Base-by-base conservation (phyloP, 2,329 filamentous ascomycete genomes). In the Fusarium mangiferae region DNA sequence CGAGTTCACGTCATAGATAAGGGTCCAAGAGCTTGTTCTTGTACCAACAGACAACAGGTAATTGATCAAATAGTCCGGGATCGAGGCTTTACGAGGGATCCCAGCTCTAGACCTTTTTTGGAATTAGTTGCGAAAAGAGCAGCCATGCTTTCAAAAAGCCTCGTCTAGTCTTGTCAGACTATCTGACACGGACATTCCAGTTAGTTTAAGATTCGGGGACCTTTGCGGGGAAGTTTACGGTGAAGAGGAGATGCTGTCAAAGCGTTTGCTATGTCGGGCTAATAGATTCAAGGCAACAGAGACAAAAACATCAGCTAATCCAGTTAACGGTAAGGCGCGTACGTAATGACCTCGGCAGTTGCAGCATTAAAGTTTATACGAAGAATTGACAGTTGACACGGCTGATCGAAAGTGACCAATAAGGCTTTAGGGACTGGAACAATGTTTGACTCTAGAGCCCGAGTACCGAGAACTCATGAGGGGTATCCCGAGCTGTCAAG, bases 121-220 rank as follows among this genome's bases (percentile, higher is more conserved):
- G 48, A 13, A 24, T 18, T 10, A 3, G 3, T 51, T 51, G 48
- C 48, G 22, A 24, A 51, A 14, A 20, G 48, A 51, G 30, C 15
- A 14, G 9, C 22, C 8, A 8, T 18, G 22, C 48, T 35, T 18
- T 9, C 12, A 3, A 20, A 20, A 35, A 7, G 5, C 2, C 11
- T 35, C 22, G 6, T 20, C 48, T 11, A 14, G 5, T 51, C 30
- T 24, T 51, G 28, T 35, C 48, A 51, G 30, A 24, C 0, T 35
- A 51, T 51, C 48, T 51, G 48, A 35, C 48, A 24, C 48, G 28
- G 15, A 24, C 30, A 51, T 51, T 51, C 48, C 48, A 51, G 20
- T 2, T 48, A 0, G 9, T 3, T 46, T 0, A 28, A 7, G 5
- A 13, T 10, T 46, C 5, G 7, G 0, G 8, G 26, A 22, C 6